These are phyloP conservation scores for Fragilaria radians DNA, from an alignment of 108 stramenopile species.

Conservation along the genomic window DNA sequence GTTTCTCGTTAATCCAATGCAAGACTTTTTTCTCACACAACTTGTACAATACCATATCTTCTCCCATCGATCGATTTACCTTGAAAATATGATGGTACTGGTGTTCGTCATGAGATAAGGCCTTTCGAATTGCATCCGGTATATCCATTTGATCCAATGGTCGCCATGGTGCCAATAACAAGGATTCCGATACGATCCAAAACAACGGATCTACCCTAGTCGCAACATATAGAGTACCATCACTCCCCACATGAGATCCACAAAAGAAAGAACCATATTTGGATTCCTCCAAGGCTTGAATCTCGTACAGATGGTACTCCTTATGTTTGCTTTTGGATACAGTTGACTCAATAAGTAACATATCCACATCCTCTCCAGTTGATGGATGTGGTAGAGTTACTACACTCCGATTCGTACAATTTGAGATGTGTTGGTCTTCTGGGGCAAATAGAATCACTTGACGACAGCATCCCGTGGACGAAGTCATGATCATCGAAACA, in stretches of 20 bases:
- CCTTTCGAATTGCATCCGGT: constrained; percentile 23
- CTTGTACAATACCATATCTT: constrained; percentile 46
- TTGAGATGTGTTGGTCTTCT: background rate
- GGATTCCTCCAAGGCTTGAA: constrained; percentile 23
- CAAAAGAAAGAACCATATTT: constrained; percentile 58
- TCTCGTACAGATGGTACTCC: constrained; percentile 32
- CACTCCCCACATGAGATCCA: constrained; percentile 44
- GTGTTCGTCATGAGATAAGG: constrained; percentile 31
- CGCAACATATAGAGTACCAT: constrained; percentile 40
- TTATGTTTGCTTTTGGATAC: background rate
- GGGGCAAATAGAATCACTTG: background rate
- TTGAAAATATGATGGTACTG: constrained; percentile 38
- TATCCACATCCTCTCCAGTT: constrained; percentile 13
- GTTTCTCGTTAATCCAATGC: constrained; percentile 50
- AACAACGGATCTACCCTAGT: constrained; percentile 63
- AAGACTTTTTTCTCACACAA: constrained; percentile 35
- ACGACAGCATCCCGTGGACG: background rate
- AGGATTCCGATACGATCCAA: constrained; percentile 45
- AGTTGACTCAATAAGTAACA: constrained; percentile 5
- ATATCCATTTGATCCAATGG: constrained; percentile 55
- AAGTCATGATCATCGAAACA: too few relatives aligned
- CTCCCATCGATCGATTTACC: constrained; percentile 38
- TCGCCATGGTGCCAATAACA: constrained; percentile 46
- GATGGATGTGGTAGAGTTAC: constrained; percentile 6
- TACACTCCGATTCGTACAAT: background rate